Conservation (phyloP, 305 asterid species). For the Fraxinus paxiana region DNA sequence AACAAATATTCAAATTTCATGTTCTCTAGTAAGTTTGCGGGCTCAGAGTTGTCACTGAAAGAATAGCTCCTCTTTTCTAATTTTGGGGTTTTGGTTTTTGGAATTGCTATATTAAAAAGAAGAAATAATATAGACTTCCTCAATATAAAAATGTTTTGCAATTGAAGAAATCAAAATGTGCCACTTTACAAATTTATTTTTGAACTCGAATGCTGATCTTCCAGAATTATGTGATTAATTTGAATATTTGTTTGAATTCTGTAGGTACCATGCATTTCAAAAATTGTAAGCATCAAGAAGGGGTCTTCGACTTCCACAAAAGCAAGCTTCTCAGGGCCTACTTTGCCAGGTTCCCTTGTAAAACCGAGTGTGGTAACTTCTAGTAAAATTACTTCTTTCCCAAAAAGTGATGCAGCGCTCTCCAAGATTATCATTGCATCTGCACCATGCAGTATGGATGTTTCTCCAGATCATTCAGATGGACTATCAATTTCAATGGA, state of each 20-base stretch:
- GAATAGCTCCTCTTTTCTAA: not conserved
- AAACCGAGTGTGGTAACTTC: conserved; percentile 40
- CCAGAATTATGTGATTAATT: not conserved
- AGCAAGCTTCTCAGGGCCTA: conserved; percentile 35
- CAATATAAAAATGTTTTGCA: not conserved
- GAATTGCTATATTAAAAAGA: not conserved
- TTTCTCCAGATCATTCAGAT: conserved; percentile 57
- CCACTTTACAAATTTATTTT: not conserved
- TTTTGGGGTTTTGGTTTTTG: not conserved
- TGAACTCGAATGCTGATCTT: not conserved
- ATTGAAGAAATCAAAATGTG: not conserved
- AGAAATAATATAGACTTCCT: not conserved
- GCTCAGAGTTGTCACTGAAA: not conserved
- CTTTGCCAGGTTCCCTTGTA: conserved; percentile 34
- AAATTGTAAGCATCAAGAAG: conserved; percentile 67
- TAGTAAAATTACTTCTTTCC: conserved; percentile 32
- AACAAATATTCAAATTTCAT: not conserved
- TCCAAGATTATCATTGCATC: conserved; percentile 32
- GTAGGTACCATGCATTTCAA: conserved; percentile 63
- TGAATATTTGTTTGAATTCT: conserved; percentile 17
- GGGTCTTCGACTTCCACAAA: conserved; percentile 42
- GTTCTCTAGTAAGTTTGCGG: not conserved
- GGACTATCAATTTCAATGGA: conserved; percentile 62
- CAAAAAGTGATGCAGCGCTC: conserved; percentile 36
- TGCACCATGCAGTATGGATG: conserved; percentile 32